These are phyloP conservation scores for Microdochium paspali DNA, from an alignment of 2,329 filamentous ascomycete species.

Conservation along the genomic window DNA sequence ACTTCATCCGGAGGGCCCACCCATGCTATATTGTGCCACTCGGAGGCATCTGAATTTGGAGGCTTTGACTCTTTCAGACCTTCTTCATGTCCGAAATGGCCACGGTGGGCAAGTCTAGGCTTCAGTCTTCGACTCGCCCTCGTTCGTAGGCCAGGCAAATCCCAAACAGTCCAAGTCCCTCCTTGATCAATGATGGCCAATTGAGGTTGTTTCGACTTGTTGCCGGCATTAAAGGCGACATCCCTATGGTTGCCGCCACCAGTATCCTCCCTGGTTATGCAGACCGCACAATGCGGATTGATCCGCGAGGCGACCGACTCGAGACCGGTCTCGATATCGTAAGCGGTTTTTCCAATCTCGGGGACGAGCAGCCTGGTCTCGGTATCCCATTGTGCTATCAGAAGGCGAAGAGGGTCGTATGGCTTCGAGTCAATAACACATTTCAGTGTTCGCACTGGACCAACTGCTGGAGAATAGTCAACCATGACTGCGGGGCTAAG, in stretches of 20 bases:
- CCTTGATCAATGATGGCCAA: conserved; percentile 56
- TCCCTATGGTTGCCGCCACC: conserved; percentile 50
- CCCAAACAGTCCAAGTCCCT: conserved; percentile 62
- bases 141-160: conserved; percentile 33
- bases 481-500: not conserved
- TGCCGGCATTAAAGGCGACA: conserved; percentile 51
- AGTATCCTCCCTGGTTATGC: conserved; percentile 40
- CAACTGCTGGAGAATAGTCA: conserved; percentile 10
- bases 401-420: conserved; percentile 33
- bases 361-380: conserved; percentile 44
- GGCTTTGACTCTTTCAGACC: conserved; percentile 24
- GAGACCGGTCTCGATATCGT: conserved; percentile 23
- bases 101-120: conserved; percentile 25
- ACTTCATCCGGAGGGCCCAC: conserved; percentile 19
- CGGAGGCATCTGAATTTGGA: conserved; percentile 15
- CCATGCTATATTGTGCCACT: conserved; percentile 33
- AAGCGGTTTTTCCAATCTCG: conserved; percentile 12
- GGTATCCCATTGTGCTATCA: conserved; percentile 42
- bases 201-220: conserved; percentile 42
- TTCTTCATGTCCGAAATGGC: conserved; percentile 30
- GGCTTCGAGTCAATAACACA: conserved; percentile 29
- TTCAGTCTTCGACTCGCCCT: conserved; percentile 22
- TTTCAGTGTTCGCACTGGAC: conserved; percentile 41
- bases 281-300: conserved; percentile 42
- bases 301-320: conserved; percentile 36